Conservation (phyloP, 208 protist genomes). For the Naegleria fowleri region DNA sequence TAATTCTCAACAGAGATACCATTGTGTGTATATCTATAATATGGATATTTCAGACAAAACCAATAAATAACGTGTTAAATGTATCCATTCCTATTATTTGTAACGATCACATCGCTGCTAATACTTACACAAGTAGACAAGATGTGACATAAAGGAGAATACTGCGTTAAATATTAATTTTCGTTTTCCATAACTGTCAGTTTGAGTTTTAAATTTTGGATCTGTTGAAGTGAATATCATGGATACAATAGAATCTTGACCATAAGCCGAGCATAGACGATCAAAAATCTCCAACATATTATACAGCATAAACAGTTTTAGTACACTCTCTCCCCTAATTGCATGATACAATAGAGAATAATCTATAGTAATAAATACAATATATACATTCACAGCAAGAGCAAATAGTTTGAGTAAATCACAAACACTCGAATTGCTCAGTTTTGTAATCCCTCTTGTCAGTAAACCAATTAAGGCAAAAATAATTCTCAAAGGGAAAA, state of each 20-base stretch:
- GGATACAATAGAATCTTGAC: constrained; percentile 75
- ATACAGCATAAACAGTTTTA: constrained; percentile 89
- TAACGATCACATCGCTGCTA: no score
- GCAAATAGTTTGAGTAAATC: background rate
- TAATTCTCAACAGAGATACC: constrained; percentile 65
- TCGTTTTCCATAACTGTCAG: background rate
- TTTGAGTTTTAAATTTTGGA: background rate
- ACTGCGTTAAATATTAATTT: background rate
- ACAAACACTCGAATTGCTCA: background rate
- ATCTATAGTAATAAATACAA: background rate
- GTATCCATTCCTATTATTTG: no score
- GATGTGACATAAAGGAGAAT: background rate
- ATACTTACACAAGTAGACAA: constrained; percentile 2
- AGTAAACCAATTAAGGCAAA: constrained; percentile 33
- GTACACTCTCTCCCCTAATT: constrained; percentile 68
- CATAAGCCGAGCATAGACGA: constrained; percentile 77
- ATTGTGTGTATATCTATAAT: constrained; percentile 58
- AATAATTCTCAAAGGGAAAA: constrained; percentile 49
- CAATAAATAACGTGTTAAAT: no score
- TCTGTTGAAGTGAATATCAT: constrained; percentile 50
- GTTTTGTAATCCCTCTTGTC: background rate
- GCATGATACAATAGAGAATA: constrained; percentile 72
- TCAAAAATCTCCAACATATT: constrained; percentile 80
- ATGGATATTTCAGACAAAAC: no score
- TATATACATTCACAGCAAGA: background rate